These are phyloP conservation scores for Stenocarpella maydis DNA, from an alignment of 2,329 filamentous ascomycete species.

Conservation along the genomic window DNA sequence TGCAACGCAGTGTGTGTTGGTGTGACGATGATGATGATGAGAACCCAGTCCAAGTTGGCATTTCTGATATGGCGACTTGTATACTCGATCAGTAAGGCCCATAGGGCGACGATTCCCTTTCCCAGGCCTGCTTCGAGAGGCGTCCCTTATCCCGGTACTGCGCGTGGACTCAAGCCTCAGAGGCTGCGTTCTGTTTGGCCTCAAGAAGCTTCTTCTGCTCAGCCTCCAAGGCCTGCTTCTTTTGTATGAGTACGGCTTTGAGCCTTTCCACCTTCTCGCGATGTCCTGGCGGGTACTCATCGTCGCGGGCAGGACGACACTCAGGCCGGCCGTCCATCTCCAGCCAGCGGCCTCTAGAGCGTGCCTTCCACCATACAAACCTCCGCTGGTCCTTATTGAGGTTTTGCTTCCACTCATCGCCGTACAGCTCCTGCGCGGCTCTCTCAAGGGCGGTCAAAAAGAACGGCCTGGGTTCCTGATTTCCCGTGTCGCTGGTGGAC, in stretches of 20 bases:
- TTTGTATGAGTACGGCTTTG: background rate
- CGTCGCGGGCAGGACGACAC: background rate
- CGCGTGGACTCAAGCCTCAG: background rate
- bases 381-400: background rate
- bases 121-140: too few species aligned
- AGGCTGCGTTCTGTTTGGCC: background rate
- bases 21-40: background rate
- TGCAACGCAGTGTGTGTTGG: background rate
- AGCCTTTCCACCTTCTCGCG: background rate
- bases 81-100: background rate
- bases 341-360: too few species aligned
- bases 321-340: too few species aligned
- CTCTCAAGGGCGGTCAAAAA: background rate
- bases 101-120: background rate
- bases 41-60: background rate
- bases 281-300: background rate
- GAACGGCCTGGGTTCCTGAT: background rate
- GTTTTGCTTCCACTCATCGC: background rate
- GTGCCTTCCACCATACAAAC: background rate
- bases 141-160: background rate
- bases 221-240: background rate
- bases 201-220: background rate
- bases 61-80: background rate
- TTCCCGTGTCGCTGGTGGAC: too few species aligned
- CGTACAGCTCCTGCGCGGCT: background rate